These are phyloP conservation scores for Penicillium hesseltinei DNA, from an alignment of 2,329 filamentous ascomycete species.

Conservation along the genomic window DNA sequence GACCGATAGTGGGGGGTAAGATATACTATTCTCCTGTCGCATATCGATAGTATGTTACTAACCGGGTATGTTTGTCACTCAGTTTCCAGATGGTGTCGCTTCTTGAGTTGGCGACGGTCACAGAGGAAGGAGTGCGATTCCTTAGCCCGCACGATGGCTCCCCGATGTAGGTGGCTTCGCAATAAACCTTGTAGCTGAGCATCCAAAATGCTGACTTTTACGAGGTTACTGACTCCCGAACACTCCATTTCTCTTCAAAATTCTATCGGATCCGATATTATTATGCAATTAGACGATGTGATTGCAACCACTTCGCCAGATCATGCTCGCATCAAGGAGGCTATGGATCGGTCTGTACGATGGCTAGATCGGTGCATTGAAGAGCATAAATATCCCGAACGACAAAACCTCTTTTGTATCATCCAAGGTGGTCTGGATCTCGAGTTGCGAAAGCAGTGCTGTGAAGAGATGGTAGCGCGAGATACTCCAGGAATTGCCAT, in stretches of 20 bases:
- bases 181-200: neutral
- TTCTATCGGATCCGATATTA: slow-evolving; percentile 95
- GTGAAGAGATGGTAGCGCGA: slow-evolving; percentile 78
- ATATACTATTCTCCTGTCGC: slow-evolving; percentile 9
- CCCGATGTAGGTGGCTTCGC: slow-evolving; percentile 64
- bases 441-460: slow-evolving; percentile 80
- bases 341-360: slow-evolving; percentile 89
- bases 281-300: slow-evolving; percentile 99
- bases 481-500: slow-evolving; percentile 97
- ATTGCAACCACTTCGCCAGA: slow-evolving; percentile 95
- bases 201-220: neutral
- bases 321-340: slow-evolving; percentile 79
- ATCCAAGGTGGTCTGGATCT: slow-evolving; percentile 94
- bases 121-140: slow-evolving; percentile 93
- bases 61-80: neutral
- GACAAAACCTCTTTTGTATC: slow-evolving; percentile 96
- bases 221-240: slow-evolving; percentile 83
- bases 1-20: slow-evolving; percentile 61
- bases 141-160: slow-evolving; percentile 93
- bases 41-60: neutral
- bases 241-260: slow-evolving; percentile 96
- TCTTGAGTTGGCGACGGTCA: slow-evolving; percentile 86
- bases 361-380: slow-evolving; percentile 96
- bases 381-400: slow-evolving; percentile 77
- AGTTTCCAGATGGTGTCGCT: slow-evolving; percentile 99